Evolutionary conservation across 257 asterid species (phyloP), one percentile per base, ranked within the genome.

Genomic region (Linaria vulgaris): DNA sequence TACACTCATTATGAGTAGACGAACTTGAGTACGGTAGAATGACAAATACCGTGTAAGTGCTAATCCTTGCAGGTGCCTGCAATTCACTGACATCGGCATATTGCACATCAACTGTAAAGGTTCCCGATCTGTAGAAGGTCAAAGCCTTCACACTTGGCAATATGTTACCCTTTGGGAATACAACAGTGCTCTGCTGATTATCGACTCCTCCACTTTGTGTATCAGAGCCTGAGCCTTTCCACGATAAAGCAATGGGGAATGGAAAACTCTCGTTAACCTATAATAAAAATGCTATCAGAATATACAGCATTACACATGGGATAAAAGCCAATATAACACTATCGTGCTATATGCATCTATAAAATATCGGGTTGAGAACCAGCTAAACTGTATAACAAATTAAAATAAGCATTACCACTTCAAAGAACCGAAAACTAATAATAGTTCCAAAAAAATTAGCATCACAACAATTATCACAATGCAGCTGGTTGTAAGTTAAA

Each of bases 121-220:
- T 84, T 14, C 78, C 83, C 57, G 98, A 70, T 71, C 91, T 74
- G 69, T 80, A 86, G 80, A 91, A 88, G 16, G 98, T 91, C 78
- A 88, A 74, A 14, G 94, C 95, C 81, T 91, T 91, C 72, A 86
- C 76, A 66, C 98, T 91, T 45, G 98, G 95, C 58, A 88, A 76
- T 0, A 88, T 80, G 73, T 91, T 91, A 21, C 96, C 96, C 76
- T 91, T 91, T 6, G 95, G 91, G 64, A 91, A 91, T 34, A 91
- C 95, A 44, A 88, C 63, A 4, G 91, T 81, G 74, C 84, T 88
- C 71, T 91, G 96, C 58, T 76, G 82, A 61, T 79, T 77, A 65
- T 88, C 97, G 13, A 24, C 65, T 39, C 66, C 80, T 58, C 85
- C 96, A 59, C 75, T 82, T 63, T 82, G 96, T 6, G 80, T 0